These are phyloP conservation scores for Linum lewisii DNA, from an alignment of 345 rosid species.

Conservation along the genomic window DNA sequence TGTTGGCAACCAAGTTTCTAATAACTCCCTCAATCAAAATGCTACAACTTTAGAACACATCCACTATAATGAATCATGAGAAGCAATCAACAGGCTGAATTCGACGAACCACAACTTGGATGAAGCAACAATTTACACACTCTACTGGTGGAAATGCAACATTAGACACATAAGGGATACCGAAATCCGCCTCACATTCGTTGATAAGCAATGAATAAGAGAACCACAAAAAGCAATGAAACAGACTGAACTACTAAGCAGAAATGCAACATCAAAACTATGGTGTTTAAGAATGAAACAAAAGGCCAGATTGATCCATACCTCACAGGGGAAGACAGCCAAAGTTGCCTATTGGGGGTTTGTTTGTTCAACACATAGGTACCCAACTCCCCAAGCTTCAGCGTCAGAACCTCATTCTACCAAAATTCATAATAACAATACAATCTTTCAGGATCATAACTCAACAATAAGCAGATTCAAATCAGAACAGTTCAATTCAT, in stretches of 20 bases:
- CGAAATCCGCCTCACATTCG: no score
- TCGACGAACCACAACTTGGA: no score
- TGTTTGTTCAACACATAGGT: slow-evolving; percentile 88
- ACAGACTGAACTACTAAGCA: slow-evolving; percentile 2
- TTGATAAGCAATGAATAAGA: no score
- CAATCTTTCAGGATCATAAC: neutral
- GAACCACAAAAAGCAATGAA: neutral
- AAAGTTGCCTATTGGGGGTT: slow-evolving; percentile 82
- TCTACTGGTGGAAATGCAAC: no score
- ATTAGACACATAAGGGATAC: no score
- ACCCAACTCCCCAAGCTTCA: slow-evolving; percentile 73
- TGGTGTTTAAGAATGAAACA: neutral
- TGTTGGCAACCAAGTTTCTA: no score
- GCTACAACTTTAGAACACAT: no score
- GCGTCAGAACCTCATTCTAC: slow-evolving; percentile 84
- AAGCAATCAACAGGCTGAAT: no score
- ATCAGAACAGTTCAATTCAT: neutral
- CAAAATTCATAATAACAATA: slow-evolving; percentile 3
- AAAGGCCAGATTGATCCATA: slow-evolving; percentile 13
- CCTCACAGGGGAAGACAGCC: slow-evolving; percentile 93
- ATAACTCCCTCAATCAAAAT: no score
- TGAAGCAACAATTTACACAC: no score
- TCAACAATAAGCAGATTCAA: neutral
- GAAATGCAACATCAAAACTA: neutral
- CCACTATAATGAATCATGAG: no score